Base-by-base conservation (phyloP, 345 rosid species). In the Salix caprea region DNA sequence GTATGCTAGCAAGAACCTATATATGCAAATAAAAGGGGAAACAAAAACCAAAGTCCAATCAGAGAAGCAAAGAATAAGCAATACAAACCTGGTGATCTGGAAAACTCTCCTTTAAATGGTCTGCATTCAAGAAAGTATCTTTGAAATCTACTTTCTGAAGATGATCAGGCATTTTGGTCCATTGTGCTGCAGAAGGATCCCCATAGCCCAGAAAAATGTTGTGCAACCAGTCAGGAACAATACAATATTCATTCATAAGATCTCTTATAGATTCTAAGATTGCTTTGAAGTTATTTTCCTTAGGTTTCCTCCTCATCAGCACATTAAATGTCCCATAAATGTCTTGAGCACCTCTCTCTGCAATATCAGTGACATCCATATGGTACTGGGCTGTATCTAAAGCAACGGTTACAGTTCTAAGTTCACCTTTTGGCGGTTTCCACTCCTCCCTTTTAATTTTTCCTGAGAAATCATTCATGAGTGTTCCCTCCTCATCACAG, bases 201-300 rank as follows among this genome's bases (percentile, higher is more conserved):
- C 99, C 99, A 84, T 96, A 96, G 54, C 99, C 99, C 82, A 96
- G 89, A 85, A 96, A 96, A 76, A 93, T 77, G 75, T 93, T 92
- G 81, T 93, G 98, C 89, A 96, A 79, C 99, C 99, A 96, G 44
- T 93, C 97, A 75, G 99, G 99, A 77, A 96, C 99, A 78, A 96
- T 91, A 84, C 98, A 96, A 74, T 91, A 96, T 80, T 96, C 99
- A 86, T 96, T 96, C 99, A 96, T 96, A 70, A 96, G 99, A 87
- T 96, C 99, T 86, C 99, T 92, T 71, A 96, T 96, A 42, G 99
- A 96, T 85, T 96, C 99, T 71, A 93, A 86, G 80, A 96, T 96
- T 76, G 99, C 99, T 84, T 96, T 96, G 87, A 96, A 96, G 81
- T 96, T 96, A 77, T 96, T 96, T 89, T 96, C 99, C 87, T 96